Conservation (phyloP, 371 early-diverging fungal genomes). For the Rhizopus arrhizus region DNA sequence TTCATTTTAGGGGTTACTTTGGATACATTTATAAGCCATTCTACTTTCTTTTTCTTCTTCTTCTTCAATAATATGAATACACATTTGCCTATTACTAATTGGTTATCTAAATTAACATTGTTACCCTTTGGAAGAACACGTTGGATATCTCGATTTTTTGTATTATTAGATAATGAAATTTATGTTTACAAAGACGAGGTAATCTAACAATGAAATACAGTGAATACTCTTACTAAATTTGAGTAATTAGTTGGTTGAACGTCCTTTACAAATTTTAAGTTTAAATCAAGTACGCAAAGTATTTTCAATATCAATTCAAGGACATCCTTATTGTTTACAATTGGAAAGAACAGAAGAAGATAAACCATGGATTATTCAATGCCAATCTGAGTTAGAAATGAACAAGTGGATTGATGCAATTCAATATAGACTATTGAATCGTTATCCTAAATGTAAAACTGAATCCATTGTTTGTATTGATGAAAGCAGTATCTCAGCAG, state of each 20-base stretch:
- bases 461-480: neutral
- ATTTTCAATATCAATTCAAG: constrained; percentile 2
- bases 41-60: too few relatives aligned
- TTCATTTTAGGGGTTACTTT: too few relatives aligned
- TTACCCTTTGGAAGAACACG: constrained; percentile 31
- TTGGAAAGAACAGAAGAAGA: constrained; percentile 7
- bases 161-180: constrained; percentile 28
- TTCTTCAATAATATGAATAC: neutral
- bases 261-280: neutral
- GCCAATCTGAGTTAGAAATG: constrained; percentile 26
- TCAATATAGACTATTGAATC: constrained; percentile 3
- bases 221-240: neutral
- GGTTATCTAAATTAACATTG: constrained; percentile 25
- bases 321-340: constrained; percentile 22
- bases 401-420: constrained; percentile 26
- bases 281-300: constrained; percentile 14
- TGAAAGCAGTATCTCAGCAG: constrained; percentile 1
- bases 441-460: neutral
- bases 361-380: constrained; percentile 30
- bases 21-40: neutral
- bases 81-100: constrained; percentile 22
- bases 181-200: constrained; percentile 31
- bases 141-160: constrained; percentile 31
- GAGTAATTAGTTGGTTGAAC: constrained; percentile 6
- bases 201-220: neutral